A percentile compares a stretch with the other conserved stretches of the same genome.
These are phyloP conservation scores for Amphibolis antarctica DNA, from an alignment of 106 monocot genomes.

Conservation along the genomic window DNA sequence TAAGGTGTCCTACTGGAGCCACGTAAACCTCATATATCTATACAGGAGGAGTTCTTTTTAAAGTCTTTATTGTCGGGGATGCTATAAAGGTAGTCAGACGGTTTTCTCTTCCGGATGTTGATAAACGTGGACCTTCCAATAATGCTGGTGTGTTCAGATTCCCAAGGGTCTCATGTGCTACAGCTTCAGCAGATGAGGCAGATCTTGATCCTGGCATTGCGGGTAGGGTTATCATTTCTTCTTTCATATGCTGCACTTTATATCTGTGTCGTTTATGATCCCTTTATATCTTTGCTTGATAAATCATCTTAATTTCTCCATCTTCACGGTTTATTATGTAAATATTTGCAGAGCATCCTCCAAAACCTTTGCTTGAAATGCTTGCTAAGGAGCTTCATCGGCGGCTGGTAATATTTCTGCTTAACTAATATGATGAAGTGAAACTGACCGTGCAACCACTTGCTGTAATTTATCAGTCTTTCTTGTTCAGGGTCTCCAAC, in stretches of 20 bases:
- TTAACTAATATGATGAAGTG: neutral
- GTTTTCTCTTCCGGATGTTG: conserved; percentile 79
- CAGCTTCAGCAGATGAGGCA: conserved; percentile 82
- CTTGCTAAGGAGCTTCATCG: conserved; percentile 77
- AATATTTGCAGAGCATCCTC: conserved; percentile 55
- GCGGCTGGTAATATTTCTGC: conserved; percentile 36
- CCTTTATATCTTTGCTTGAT: no score
- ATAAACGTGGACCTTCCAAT: conserved; percentile 32
- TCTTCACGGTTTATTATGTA: neutral
- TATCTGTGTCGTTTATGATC: no score
- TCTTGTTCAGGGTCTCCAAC: conserved; percentile 46
- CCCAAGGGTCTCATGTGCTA: conserved; percentile 89
- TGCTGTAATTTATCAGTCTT: neutral
- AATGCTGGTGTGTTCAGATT: conserved; percentile 55
- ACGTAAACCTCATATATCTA: neutral
- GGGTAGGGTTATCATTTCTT: conserved; percentile 22
- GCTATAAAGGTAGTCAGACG: conserved; percentile 70
- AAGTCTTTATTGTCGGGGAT: conserved; percentile 85
- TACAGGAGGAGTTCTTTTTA: conserved; percentile 84
- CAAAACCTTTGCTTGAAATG: conserved; percentile 62
- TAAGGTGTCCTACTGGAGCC: neutral
- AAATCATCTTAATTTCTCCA: neutral
- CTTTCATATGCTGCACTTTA: neutral
- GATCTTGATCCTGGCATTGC: conserved; percentile 65
- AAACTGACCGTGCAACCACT: neutral